Conservation (phyloP, 371 early-diverging fungal species). For the Mortierella sp. region DNA sequence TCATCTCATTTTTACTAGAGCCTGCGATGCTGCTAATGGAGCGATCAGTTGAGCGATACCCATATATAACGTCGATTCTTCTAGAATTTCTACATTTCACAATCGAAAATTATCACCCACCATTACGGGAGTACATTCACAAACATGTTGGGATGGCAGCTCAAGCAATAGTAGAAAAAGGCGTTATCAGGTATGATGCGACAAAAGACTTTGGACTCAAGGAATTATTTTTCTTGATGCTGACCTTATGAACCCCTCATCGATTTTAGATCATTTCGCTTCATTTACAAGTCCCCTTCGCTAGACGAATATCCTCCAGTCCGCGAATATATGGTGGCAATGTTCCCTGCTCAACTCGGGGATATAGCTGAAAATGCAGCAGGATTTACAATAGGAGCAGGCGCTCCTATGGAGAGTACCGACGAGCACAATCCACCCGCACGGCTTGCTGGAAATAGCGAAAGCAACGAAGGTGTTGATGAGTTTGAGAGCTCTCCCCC, state of each 20-base stretch:
- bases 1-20: conserved; percentile 56
- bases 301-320: conserved; percentile 25
- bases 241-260: background rate
- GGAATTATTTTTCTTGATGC: background rate
- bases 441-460: conserved; percentile 6
- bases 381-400: conserved; percentile 6
- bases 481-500: conserved; percentile 25
- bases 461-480: conserved; percentile 21
- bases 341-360: conserved; percentile 32
- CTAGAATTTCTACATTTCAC: conserved; percentile 74
- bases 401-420: conserved; percentile 14
- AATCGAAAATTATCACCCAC: conserved; percentile 72
- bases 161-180: conserved; percentile 69
- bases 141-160: conserved; percentile 68
- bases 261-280: conserved; percentile 26
- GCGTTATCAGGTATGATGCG: conserved; percentile 68
- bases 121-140: conserved; percentile 63
- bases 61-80: conserved; percentile 72
- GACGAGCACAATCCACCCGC: conserved; percentile 8
- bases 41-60: conserved; percentile 74
- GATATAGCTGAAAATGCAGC: conserved; percentile 21
- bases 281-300: conserved; percentile 18
- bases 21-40: conserved; percentile 83
- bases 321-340: conserved; percentile 38
- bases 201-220: background rate